Evolutionary conservation across 805 yeast species (phyloP), one percentile per base, ranked within the genome.

Genomic region (Candida koratica): DNA sequence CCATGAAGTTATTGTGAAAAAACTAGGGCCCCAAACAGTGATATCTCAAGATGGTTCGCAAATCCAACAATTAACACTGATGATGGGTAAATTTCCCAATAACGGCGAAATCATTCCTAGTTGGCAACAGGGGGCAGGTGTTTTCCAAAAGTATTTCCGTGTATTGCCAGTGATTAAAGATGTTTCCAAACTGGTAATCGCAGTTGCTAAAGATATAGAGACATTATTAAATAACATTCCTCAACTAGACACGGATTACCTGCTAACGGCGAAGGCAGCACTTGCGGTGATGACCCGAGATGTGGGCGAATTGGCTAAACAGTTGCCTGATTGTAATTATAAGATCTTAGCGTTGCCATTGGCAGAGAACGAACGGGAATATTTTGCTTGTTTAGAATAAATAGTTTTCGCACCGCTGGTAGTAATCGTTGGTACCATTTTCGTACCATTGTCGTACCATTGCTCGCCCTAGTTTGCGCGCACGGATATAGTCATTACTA

Each of bases 11-110:
- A 58, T 85, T 4, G 47, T 79, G 6, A 51, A 61, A 1, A 54
- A 67, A 3, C 81, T 87, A 19, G 97, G 90, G 0, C 97, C 97
- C 6, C 55, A 58, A 10, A 73, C 81, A 3, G 75, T 89, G 1
- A 71, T 80, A 11, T 65, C 73, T n/a, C 70, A 73, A 38, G 59
- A 55, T 10, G 5, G 44, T 28, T 23, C 31, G 1, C 61, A 66
- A 14, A 70, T 62, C 3, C 45, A 55, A 26, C 52, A 61, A 16
- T 68, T 75, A 23, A 42, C 55, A 15, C 55, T 53, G 12, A 56
- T 82, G 7, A 48, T 74, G 28, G 37, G 51, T 2, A 41, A 53
- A 41, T 73, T 73, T 55, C 81, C 80, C 9, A 58, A 55, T 24
- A 49, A 50, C 1, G 64, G 67, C 6, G 43, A 44, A 16, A 56